Evolutionary conservation across 2,329 filamentous ascomycete genomes (phyloP).

Genomic region (Xylariaceae sp.): DNA sequence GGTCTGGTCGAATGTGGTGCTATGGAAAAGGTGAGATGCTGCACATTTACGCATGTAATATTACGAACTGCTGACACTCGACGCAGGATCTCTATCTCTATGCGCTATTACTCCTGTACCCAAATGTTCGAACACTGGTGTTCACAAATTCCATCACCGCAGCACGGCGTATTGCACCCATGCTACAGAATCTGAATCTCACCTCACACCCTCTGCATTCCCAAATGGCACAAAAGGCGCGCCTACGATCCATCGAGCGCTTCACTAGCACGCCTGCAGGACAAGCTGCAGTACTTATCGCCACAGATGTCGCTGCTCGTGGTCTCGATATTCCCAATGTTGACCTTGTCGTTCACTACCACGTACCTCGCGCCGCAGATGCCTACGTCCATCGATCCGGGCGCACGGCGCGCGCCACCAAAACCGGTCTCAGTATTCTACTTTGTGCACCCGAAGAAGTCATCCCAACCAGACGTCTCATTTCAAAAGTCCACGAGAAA

Average conservation of each 20-base stretch:
- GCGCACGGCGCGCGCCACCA: slow-evolving; percentile 80
- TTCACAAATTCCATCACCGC: slow-evolving; percentile 96
- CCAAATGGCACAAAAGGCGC: slow-evolving; percentile 93
- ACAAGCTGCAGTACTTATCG: slow-evolving; percentile 67
- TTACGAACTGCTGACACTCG: slow-evolving; percentile 3
- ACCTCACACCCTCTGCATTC: slow-evolving; percentile 79
- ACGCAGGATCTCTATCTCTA: slow-evolving; percentile 85
- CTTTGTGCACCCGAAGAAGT: slow-evolving; percentile 92
- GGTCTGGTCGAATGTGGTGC: slow-evolving; percentile 88
- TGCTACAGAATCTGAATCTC: slow-evolving; percentile 78
- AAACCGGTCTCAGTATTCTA: slow-evolving; percentile 75
- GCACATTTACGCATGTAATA: too few species aligned
- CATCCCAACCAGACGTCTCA: slow-evolving; percentile 73
- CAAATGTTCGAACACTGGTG: slow-evolving; percentile 75
- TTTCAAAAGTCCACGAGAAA: slow-evolving; percentile 79
- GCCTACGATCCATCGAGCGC: slow-evolving; percentile 84
- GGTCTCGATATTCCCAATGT: slow-evolving; percentile 91
- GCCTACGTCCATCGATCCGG: slow-evolving; percentile 94
- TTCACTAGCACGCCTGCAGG: slow-evolving; percentile 64
- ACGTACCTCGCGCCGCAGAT: slow-evolving; percentile 86
- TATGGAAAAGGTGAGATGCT: slow-evolving; percentile 72
- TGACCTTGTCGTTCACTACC: slow-evolving; percentile 90
- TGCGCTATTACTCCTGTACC: slow-evolving; percentile 76
- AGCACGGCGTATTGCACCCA: slow-evolving; percentile 77
- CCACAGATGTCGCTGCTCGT: slow-evolving; percentile 89